Evolutionary conservation across 163 green algal genomes (phyloP).

Genomic region (Botryococcus braunii): DNA sequence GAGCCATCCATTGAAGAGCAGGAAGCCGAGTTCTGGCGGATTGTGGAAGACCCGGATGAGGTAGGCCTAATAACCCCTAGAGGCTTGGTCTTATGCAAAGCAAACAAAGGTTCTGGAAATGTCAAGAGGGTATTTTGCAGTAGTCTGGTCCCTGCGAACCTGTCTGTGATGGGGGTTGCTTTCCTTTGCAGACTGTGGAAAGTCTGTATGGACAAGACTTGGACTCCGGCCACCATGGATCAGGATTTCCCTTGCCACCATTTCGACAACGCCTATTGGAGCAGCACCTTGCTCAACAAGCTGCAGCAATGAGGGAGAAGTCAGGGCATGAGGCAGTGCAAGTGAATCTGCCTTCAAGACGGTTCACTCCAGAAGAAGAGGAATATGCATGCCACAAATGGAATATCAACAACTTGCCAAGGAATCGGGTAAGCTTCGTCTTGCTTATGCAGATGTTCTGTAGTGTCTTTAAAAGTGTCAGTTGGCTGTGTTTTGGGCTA

Average conservation of each 20-base stretch:
- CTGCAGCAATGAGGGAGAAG: slow-evolving; percentile 1
- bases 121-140: not conserved
- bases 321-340: not conserved
- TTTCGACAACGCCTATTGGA: slow-evolving; percentile 42
- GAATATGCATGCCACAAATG: slow-evolving; percentile 64
- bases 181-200: slow-evolving; percentile 47
- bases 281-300: slow-evolving; percentile 26
- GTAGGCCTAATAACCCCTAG: too few relatives aligned
- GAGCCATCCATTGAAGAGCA: slow-evolving; percentile 59
- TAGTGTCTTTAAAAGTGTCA: too few relatives aligned
- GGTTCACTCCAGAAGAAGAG: slow-evolving; percentile 18
- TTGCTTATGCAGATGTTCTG: too few relatives aligned
- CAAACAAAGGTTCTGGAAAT: not conserved
- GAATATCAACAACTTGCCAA: slow-evolving; percentile 92
- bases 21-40: slow-evolving; percentile 87
- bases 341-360: not conserved
- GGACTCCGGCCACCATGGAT: slow-evolving; percentile 61
- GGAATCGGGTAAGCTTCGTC: too few relatives aligned
- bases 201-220: slow-evolving; percentile 79
- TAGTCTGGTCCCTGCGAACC: not conserved
- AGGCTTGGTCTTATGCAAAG: too few relatives aligned
- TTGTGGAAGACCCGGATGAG: slow-evolving; percentile 61
- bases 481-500: too few relatives aligned
- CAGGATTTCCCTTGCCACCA: slow-evolving; percentile 57
- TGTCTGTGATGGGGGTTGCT: not conserved